Conservation (phyloP, 345 rosid genomes). For the Gossypium rotundifolium region DNA sequence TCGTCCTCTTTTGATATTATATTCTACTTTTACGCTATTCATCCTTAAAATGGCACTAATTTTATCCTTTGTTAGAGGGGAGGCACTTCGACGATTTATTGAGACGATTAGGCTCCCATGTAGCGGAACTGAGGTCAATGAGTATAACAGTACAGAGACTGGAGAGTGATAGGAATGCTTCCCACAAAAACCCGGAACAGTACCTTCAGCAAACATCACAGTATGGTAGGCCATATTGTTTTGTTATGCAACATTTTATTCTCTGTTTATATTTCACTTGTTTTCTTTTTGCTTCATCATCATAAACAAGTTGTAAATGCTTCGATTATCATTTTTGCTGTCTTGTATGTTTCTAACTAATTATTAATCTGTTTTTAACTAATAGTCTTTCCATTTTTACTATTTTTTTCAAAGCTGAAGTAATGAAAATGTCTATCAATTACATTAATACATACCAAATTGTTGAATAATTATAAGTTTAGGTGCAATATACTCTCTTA, state of each 20-base stretch:
- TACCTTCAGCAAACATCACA: neutral
- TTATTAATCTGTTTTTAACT: neutral
- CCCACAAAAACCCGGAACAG: slow-evolving; percentile 6
- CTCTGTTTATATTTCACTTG: neutral
- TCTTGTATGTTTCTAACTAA: neutral
- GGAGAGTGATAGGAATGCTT: slow-evolving; percentile 11
- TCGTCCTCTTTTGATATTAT: neutral
- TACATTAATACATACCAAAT: neutral
- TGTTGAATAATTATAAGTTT: neutral
- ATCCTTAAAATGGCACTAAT: neutral
- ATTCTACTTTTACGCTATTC: neutral
- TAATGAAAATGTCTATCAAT: neutral
- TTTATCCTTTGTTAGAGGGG: slow-evolving; percentile 17
- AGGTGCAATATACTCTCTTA: neutral
- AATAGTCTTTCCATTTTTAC: neutral
- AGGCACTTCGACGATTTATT: slow-evolving; percentile 15
- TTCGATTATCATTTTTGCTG: neutral
- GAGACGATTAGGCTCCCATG: slow-evolving; percentile 12
- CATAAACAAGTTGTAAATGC: neutral
- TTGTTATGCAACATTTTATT: neutral
- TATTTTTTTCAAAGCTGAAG: neutral
- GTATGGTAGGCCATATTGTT: slow-evolving; percentile 8
- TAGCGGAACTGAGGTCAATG: slow-evolving; percentile 18
- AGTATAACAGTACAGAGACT: slow-evolving; percentile 8
- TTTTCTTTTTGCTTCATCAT: neutral